Conservation (phyloP, 352 stramenopile genomes). For the Globisporangium paddicum region DNA sequence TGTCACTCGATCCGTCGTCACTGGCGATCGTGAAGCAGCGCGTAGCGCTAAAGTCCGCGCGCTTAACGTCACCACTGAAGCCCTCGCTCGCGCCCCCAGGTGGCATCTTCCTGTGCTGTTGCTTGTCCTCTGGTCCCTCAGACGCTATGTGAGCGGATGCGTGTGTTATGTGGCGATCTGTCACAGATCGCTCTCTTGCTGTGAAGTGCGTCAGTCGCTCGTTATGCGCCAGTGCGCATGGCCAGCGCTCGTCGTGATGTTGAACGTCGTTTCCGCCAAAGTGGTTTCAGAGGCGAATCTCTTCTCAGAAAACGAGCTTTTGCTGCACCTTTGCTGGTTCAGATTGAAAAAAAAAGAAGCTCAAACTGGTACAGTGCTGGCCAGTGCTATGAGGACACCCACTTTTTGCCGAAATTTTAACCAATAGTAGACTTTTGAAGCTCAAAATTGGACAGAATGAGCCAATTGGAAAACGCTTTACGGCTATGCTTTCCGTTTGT, state of each 20-base stretch:
- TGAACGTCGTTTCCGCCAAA: constrained; percentile 1
- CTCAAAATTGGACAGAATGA: no score
- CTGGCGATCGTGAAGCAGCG: constrained; percentile 10
- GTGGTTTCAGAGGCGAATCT: neutral
- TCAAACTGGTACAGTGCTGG: no score
- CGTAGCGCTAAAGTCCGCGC: constrained; percentile 12
- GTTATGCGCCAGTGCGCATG: neutral
- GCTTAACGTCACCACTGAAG: neutral
- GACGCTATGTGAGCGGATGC: neutral
- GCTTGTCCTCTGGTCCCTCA: neutral
- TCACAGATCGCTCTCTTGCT: neutral
- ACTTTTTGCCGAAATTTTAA: no score
- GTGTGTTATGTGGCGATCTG: neutral
- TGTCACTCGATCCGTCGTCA: neutral
- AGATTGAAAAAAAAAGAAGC: no score
- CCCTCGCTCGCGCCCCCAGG: constrained; percentile 2
- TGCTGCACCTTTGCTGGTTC: no score
- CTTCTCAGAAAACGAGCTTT: no score
- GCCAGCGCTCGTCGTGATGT: neutral
- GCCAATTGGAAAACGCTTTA: no score
- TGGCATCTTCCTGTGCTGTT: neutral
- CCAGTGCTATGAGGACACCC: no score
- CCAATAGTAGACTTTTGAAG: no score
- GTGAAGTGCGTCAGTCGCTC: neutral
- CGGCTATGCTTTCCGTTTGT: no score